Evolutionary conservation across 2,329 filamentous ascomycete genomes (phyloP), one percentile per base, ranked within the genome.

Genomic region (Alternaria longipes): DNA sequence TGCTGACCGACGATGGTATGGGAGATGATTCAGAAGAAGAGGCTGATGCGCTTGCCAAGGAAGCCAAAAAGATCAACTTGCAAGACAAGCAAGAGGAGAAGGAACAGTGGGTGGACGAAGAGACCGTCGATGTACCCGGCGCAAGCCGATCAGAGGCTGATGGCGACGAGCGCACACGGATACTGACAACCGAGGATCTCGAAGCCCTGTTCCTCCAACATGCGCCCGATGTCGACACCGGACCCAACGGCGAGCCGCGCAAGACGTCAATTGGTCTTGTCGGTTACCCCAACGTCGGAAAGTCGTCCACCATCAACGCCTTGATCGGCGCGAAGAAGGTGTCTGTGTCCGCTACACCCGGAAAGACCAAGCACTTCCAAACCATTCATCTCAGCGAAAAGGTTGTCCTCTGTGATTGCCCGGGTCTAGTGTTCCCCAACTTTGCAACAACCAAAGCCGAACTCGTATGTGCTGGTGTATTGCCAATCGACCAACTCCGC

Each of bases 321-420:
- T 87, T 99, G n/a, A 94, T 98, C 60, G 96, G 96, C 52, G 90
- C 95, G 56, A 99, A 98, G 84, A 99, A 98, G 82, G 95, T 99
- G 6, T 98, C 94, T 0, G 96, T 99, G 40, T 99, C 95, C 16
- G 91, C 94, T 14, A 99, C 95, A 1, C 95, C 95, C 4, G 95
- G 95, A 78, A 99, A 99, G 83, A 99, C 95, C 14, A 99, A 99
- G 83, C 95, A 99, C 75, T 99, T 99, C 83, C 95, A 99, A 80
- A 99, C 95, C 1, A 95, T 99, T 60, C 94, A 97, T 77, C 87
- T 99, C 32, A 95, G 91, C 60, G 91, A 95, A 1, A 88, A 89
- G 60, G 93, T 99, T 64, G 87, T 98, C 47, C 87, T 99, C 7
- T 98, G 95, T 80, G 95, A 99, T 89, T 99, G 95, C 76, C 95